Conservation (phyloP, 1,284 basidiomycete genomes). For the Sporisorium reilianum region DNA sequence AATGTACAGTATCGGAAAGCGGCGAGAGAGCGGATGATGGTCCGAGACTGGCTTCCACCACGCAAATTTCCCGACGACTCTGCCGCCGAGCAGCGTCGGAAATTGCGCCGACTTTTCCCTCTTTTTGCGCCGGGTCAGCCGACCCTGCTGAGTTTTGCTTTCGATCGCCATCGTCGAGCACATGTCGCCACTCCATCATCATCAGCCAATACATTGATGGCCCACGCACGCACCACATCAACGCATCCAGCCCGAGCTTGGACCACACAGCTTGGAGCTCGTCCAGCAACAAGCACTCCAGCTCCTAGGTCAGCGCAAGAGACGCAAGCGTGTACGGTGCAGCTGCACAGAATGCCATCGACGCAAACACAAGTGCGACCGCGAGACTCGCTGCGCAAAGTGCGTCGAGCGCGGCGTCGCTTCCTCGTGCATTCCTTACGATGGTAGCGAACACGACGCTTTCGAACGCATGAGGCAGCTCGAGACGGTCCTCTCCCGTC, state of each 20-base stretch:
- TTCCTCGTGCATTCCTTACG: slow-evolving; percentile 18
- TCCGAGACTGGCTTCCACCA: too few relatives aligned
- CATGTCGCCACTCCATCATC: too few relatives aligned
- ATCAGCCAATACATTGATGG: too few relatives aligned
- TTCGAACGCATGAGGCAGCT: slow-evolving; percentile 24
- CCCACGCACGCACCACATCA: too few relatives aligned
- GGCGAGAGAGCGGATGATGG: too few relatives aligned
- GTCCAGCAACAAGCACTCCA: slow-evolving; percentile 18
- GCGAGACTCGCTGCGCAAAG: slow-evolving; percentile 34
- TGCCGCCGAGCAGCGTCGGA: not conserved
- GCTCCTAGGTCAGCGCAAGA: slow-evolving; percentile 22
- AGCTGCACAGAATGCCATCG: slow-evolving; percentile 47
- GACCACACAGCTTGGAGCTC: not conserved
- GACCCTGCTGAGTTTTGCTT: not conserved
- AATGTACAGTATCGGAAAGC: too few relatives aligned
- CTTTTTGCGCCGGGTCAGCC: too few relatives aligned
- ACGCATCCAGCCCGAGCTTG: not conserved
- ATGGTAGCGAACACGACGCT: slow-evolving; percentile 17
- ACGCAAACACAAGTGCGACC: slow-evolving; percentile 43
- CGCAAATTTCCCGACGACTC: too few relatives aligned
- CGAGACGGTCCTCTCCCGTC: slow-evolving; percentile 12
- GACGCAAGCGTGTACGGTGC: slow-evolving; percentile 27
- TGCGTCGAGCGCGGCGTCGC: slow-evolving; percentile 35
- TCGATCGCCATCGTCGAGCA: not conserved
- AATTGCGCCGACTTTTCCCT: not conserved